Evolutionary conservation across 2,329 filamentous ascomycete genomes (phyloP).

Genomic region (Fusarium sp.): DNA sequence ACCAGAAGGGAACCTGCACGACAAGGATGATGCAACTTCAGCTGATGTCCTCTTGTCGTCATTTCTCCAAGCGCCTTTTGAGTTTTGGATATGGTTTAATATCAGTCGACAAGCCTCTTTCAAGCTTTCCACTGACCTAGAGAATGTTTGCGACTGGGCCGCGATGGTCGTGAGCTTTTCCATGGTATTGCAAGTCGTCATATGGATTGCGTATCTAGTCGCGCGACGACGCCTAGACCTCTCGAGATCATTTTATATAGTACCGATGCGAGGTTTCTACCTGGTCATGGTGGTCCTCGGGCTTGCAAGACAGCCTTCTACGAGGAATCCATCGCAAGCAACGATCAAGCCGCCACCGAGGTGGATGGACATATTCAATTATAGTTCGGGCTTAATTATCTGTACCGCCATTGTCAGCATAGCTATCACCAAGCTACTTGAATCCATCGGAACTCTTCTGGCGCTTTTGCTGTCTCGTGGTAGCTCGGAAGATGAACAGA

Average conservation of each 20-base stretch:
- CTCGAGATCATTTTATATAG: background rate
- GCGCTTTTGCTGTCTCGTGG: too few species aligned
- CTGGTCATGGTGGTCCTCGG: fast-evolving
- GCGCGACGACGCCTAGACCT: background rate
- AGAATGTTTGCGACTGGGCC: background rate
- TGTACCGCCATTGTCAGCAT: background rate
- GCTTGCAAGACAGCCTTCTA: background rate
- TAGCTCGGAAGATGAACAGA: background rate
- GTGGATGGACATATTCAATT: background rate
- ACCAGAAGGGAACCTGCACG: background rate
- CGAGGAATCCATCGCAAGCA: background rate
- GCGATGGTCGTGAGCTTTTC: fast-evolving
- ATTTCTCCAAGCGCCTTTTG: background rate
- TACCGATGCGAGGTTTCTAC: background rate
- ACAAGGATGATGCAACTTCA: fast-evolving
- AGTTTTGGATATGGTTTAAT: conserved; percentile 13
- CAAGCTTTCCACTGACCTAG: fast-evolving
- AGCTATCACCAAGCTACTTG: background rate
- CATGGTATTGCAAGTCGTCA: background rate
- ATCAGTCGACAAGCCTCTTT: background rate
- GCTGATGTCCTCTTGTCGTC: fast-evolving
- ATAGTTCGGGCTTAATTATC: background rate
- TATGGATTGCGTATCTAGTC: background rate
- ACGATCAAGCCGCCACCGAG: background rate
- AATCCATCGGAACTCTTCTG: background rate